Base-by-base conservation (phyloP, 1,284 basidiomycete genomes). In the Cerrena zonata region DNA sequence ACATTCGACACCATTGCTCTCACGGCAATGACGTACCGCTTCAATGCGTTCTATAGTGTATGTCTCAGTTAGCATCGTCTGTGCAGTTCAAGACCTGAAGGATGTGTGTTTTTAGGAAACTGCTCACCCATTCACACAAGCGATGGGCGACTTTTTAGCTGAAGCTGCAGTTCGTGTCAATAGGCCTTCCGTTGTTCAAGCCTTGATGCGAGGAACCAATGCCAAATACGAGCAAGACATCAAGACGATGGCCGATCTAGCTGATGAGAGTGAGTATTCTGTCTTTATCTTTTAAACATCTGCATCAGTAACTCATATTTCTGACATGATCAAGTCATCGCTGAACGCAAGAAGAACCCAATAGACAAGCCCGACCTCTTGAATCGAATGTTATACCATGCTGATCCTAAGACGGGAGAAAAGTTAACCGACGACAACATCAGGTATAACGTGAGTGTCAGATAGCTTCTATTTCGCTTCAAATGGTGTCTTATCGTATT, bases 1-100 rank as follows among this genome's bases (percentile, higher is more conserved):
- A 71, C 77, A 0, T 67, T 78, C 38, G 77, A 79, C 53, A 74
- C 75, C 1, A 68, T 77, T 48, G 68, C 72, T 1, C 62, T 71
- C 22, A 73, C 72, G 53, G 63, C 72, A 11, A 77, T 78, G 72
- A 71, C 65, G 3, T 69, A 75, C 53, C 65, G 75, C 2, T 49
- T 74, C 38, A 74, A 74, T 55, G 71, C 71, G 0, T 74, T 74
- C 59, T 73, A 74, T 52, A 58, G 58, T 48, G 63, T 62, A 12
- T 13, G 58, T 48, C n/a, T n/a, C n/a, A n/a, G n/a, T n/a, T n/a
- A n/a, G n/a, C n/a, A n/a, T n/a, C n/a, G n/a, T n/a, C n/a, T 15
- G 24, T 13, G 18, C 11, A 15, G 18, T 15, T 4, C 47, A 38
- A 5, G n/a, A 34, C 30, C 26, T 19, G 45, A 36, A 47, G n/a